These are phyloP conservation scores for Cryptococcus deneoformans DNA, from an alignment of 1,284 basidiomycete species.

Conservation along the genomic window DNA sequence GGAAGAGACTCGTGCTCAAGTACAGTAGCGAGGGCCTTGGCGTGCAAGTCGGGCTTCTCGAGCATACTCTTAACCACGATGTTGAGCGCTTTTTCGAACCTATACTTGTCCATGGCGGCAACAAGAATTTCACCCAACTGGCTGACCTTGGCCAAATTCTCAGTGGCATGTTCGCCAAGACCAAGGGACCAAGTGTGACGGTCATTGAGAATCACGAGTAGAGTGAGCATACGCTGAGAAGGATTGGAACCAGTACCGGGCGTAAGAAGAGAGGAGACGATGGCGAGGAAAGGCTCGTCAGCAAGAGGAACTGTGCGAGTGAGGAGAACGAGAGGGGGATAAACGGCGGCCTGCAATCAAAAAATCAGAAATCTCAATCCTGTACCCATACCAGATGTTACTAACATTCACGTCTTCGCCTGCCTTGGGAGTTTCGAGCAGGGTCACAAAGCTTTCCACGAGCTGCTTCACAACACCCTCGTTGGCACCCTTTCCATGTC, in stretches of 20 bases:
- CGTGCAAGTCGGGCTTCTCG: conserved; percentile 14
- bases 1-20: conserved; percentile 31
- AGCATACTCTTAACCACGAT: conserved; percentile 23
- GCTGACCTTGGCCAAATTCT: conserved; percentile 26
- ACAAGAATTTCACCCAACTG: conserved; percentile 35
- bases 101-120: conserved; percentile 42
- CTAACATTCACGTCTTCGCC: conserved; percentile 45
- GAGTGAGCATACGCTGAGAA: conserved; percentile 43
- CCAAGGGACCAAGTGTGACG: conserved; percentile 25
- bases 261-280: conserved; percentile 37
- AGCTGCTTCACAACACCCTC: conserved; percentile 47
- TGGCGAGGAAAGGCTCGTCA: conserved; percentile 39
- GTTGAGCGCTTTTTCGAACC: conserved; percentile 33
- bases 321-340: conserved; percentile 47
- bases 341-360: conserved; percentile 38
- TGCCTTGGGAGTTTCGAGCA: conserved; percentile 27
- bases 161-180: conserved; percentile 26
- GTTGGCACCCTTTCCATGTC: conserved; percentile 25
- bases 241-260: conserved; percentile 39
- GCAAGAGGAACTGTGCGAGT: conserved; percentile 40
- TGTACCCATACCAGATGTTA: background rate
- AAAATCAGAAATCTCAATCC: background rate
- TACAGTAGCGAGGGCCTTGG: conserved; percentile 19
- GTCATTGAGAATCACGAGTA: conserved; percentile 44
- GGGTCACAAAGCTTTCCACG: conserved; percentile 43